Base-by-base conservation (phyloP, 345 rosid genomes). In the Gossypioides kirkii region DNA sequence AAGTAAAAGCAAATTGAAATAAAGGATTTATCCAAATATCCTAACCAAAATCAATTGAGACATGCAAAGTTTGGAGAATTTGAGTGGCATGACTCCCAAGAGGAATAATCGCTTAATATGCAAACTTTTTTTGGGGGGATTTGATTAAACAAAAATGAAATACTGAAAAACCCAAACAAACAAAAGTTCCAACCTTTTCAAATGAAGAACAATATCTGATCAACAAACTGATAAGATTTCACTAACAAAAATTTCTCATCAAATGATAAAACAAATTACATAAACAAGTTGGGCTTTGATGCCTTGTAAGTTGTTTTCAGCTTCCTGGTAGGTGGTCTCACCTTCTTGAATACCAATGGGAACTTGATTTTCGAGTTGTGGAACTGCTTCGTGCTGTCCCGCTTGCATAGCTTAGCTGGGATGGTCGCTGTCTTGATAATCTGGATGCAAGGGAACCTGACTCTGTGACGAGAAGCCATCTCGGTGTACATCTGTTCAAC, bases 391-490 rank as follows among this genome's bases (percentile, higher is more conserved):
- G 85, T 84, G 81, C 83, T 84, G 53, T 87, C 91, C 73, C 91
- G 84, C 77, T 83, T 83, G 74, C 84, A 80, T 12, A 83, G 80
- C 3, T 77, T 74, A 8, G 86, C 84, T 10, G 85, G 89, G 63
- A 87, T 77, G 1, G 87, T 87, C 0, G 87, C 86, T 2, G 87
- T 85, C 82, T 87, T 85, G 66, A 87, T 87, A 52, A 87, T 84
- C 79, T 87, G 89, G 10, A 85, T 87, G 72, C 88, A 87, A 8
- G 89, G 91, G 72, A 82, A 87, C 74, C 88, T 86, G 14, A 86
- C 89, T 45, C 89, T 81, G 79, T 87, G 89, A 11, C 89, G 83
- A 38, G 89, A 87, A 2, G 91, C 89, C 91, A 87, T 86, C 76
- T 87, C 87, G 0, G 69, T 82, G 84, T 85, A 86, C 88, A 87